Conservation (phyloP, 257 asterid species). For the Solanum chmielewskii region DNA sequence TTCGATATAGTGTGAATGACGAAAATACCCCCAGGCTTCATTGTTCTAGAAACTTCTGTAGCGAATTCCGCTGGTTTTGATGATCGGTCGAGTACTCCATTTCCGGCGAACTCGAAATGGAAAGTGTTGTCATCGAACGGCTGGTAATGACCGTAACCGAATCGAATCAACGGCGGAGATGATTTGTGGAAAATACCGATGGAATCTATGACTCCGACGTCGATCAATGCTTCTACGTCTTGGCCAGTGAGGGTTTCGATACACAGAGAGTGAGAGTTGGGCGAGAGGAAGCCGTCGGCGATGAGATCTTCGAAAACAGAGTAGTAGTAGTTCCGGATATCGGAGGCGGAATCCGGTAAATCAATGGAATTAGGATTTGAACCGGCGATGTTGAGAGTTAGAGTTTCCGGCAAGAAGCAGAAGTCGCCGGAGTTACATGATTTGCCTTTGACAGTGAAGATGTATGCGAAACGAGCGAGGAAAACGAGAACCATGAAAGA, state of each 20-base stretch:
- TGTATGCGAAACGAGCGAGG: conserved; percentile 47
- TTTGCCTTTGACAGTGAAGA: conserved; percentile 31
- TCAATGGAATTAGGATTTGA: not conserved
- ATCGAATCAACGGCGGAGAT: conserved; percentile 10
- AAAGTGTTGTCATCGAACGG: conserved; percentile 25
- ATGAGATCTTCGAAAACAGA: conserved; percentile 43
- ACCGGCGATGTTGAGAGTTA: not conserved
- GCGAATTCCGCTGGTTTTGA: conserved; percentile 27
- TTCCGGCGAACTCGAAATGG: conserved; percentile 37
- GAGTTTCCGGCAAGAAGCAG: conserved; percentile 19
- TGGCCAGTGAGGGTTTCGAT: conserved; percentile 22
- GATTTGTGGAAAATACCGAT: conserved; percentile 24
- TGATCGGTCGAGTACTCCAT: conserved; percentile 23
- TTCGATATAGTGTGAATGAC: conserved; percentile 33
- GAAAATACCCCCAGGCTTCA: conserved; percentile 41
- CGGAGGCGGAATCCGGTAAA: conserved; percentile 1
- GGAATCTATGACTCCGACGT: conserved; percentile 32
- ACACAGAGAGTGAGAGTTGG: conserved; percentile 34
- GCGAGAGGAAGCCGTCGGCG: conserved; percentile 27
- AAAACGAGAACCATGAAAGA: conserved; percentile 41
- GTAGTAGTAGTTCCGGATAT: conserved; percentile 20
- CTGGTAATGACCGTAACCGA: conserved; percentile 3
- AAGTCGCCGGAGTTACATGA: conserved; percentile 27
- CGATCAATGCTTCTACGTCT: conserved; percentile 33
- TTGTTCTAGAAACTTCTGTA: conserved; percentile 35